phyloP scores from a whole-genome alignment of 2,329 filamentous ascomycete species.

The Aureobasidium subglaciale region DNA sequence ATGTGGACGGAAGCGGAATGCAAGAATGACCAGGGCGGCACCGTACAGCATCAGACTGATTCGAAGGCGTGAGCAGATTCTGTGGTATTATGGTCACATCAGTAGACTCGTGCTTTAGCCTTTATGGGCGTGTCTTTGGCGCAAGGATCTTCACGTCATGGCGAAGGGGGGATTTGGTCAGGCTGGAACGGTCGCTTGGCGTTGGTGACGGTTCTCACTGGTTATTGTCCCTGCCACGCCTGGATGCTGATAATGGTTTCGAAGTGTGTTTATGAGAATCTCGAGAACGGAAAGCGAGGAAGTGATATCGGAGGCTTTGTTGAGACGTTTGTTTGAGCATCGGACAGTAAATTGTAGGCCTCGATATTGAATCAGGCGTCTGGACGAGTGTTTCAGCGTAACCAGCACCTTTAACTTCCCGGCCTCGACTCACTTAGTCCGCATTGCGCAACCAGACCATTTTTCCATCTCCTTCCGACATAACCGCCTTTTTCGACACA shows the following conservation, averaged over 20 bases:
- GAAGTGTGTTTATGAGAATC: too few species aligned
- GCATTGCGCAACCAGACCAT: constrained; percentile 8
- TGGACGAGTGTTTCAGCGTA: neutral
- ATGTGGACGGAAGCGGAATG: constrained; percentile 7
- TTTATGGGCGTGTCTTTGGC: too few species aligned
- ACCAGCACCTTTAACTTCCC: neutral
- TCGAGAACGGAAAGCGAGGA: neutral
- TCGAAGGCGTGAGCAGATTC: neutral
- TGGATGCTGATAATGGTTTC: neutral
- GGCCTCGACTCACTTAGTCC: neutral
- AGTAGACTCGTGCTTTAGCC: neutral
- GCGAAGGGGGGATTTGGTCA: neutral
- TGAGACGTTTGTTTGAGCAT: too few species aligned
- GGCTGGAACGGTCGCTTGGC: neutral
- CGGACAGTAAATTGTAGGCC: neutral
- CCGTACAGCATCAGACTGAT: neutral
- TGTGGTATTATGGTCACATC: neutral
- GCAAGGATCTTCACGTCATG: neutral
- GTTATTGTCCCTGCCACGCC: neutral
- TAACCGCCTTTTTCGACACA: neutral
- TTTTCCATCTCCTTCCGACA: neutral
- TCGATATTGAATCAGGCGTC: neutral
- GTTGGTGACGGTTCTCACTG: neutral
- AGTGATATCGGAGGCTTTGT: neutral
- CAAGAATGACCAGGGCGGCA: neutral